Base-by-base conservation (phyloP, 495 filamentous ascomycete genomes). In the Aspergillus carlsbadensis region DNA sequence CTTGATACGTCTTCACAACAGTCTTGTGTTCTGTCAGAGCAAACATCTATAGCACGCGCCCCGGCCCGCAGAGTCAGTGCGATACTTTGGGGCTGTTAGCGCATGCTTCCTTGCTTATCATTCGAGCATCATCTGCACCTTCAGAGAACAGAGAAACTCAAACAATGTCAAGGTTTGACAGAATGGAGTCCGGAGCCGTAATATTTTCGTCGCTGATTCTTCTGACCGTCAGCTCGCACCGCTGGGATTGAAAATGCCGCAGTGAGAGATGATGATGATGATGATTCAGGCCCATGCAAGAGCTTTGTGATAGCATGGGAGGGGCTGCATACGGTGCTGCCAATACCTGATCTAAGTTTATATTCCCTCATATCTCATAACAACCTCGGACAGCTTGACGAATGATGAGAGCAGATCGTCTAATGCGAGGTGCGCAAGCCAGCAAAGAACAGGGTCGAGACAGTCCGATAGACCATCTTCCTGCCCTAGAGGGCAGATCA, bases 301-400 rank as follows among this genome's bases (percentile, higher is more conserved):
- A 22, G 26, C 22, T 14, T n/a, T 54, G 57, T 54, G 56, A 53
- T 39, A 49, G 37, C 21, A 50, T 46, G 31, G 18, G 20, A 33
- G 31, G 22, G 18, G 29, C 24, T 59, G 57, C 57, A 54, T 59
- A 54, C 50, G 15, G 24, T 48, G 21, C 26, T 40, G 37, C 24
- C 29, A 34, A 22, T 8, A 36, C 17, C 21, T 11, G 26, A 4
- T 35, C 34, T 18, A 8, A 51, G 35, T 49, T 20, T 31, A n/a
- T 29, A n/a, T n/a, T n/a, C n/a, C n/a, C n/a, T n/a, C n/a, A n/a
- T 29, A 29, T 29, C 26, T 8, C 40, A 47, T 39, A 34, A 31
- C 20, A 31, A n/a, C 7, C 14, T 17, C 6, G 26, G 8, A 40
- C 36, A 4, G 22, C 34, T 51, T 36, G 20, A 37, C n/a, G 36